These are phyloP conservation scores for Trichaptum fuscoviolaceum DNA, from an alignment of 768 basidiomycete genomes.

Conservation along the genomic window DNA sequence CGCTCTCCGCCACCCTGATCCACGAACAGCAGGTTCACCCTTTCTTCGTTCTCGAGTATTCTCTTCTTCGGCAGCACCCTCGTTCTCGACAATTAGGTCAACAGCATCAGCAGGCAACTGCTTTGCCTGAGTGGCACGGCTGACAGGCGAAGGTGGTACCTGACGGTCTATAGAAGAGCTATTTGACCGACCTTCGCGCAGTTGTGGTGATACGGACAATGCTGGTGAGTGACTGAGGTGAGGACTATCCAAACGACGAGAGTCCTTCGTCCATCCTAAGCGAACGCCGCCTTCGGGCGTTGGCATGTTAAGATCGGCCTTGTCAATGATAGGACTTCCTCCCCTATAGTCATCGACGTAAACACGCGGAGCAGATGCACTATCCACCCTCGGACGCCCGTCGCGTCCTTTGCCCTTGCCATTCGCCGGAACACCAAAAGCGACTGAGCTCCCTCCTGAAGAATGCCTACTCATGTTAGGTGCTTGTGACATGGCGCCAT, in stretches of 20 bases:
- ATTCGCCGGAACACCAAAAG: neutral
- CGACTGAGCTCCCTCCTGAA: neutral
- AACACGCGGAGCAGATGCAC: neutral
- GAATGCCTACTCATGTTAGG: neutral
- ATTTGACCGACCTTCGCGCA: neutral
- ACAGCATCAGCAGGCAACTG: slow-evolving; percentile 69
- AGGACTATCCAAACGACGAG: neutral
- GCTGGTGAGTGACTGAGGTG: neutral
- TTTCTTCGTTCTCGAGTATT: slow-evolving; percentile 49
- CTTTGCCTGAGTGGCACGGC: neutral
- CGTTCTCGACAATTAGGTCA: slow-evolving; percentile 79
- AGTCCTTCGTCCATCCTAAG: neutral
- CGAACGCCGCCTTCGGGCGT: neutral
- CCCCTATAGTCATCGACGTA: neutral
- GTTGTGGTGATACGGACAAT: neutral
- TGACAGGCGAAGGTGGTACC: neutral
- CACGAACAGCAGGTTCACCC: slow-evolving; percentile 50
- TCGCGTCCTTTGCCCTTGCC: neutral
- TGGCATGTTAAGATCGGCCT: neutral
- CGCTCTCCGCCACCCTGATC: slow-evolving; percentile 43
- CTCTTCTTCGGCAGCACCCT: slow-evolving; percentile 47
- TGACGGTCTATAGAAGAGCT: neutral
- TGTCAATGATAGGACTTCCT: neutral
- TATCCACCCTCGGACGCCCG: neutral
- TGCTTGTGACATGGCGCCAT: neutral